Evolutionary conservation across 2,329 filamentous ascomycete species (phyloP).

Genomic region (Albophoma yamanashiensis): DNA sequence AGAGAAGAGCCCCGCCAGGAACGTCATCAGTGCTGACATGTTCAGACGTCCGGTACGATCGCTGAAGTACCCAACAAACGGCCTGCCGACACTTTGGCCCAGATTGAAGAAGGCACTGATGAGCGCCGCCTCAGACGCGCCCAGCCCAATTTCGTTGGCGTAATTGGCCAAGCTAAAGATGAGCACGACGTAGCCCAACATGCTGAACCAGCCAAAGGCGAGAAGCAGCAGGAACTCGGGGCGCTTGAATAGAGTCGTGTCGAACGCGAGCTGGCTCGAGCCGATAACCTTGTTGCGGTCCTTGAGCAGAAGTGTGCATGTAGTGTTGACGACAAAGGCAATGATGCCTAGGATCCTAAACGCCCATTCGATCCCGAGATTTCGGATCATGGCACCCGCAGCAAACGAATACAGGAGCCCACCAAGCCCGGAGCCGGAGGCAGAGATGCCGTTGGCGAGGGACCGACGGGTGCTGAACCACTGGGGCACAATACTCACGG

Average conservation of each 20-base stretch:
- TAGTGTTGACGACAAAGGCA: conserved; percentile 51
- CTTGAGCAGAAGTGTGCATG: conserved; percentile 51
- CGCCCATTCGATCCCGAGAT: conserved; percentile 54
- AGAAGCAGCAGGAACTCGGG: conserved; percentile 55
- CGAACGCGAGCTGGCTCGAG: conserved; percentile 56
- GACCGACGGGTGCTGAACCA: conserved; percentile 63
- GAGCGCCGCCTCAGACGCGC: conserved; percentile 55
- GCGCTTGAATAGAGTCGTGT: conserved; percentile 48
- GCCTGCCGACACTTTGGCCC: conserved; percentile 57
- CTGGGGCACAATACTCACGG: conserved; percentile 57
- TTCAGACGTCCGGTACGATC: conserved; percentile 64
- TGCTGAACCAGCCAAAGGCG: conserved; percentile 58
- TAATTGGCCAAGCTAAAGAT: conserved; percentile 70
- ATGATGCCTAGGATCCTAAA: conserved; percentile 56
- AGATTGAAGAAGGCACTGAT: conserved; percentile 64
- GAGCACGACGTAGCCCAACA: conserved; percentile 67
- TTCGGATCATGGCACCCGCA: conserved; percentile 56
- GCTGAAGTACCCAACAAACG: conserved; percentile 61
- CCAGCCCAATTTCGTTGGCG: conserved; percentile 55
- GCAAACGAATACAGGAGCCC: conserved; percentile 60
- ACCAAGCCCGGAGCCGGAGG: conserved; percentile 65
- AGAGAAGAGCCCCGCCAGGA: conserved; percentile 51
- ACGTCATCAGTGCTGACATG: conserved; percentile 55
- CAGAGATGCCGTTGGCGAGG: conserved; percentile 57
- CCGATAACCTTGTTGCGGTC: conserved; percentile 66